A percentile compares a stretch with the other conserved stretches of the same genome.
Evolutionary conservation across 2,329 filamentous ascomycete genomes (phyloP).

Genomic region (Macrophomina phaseolina): DNA sequence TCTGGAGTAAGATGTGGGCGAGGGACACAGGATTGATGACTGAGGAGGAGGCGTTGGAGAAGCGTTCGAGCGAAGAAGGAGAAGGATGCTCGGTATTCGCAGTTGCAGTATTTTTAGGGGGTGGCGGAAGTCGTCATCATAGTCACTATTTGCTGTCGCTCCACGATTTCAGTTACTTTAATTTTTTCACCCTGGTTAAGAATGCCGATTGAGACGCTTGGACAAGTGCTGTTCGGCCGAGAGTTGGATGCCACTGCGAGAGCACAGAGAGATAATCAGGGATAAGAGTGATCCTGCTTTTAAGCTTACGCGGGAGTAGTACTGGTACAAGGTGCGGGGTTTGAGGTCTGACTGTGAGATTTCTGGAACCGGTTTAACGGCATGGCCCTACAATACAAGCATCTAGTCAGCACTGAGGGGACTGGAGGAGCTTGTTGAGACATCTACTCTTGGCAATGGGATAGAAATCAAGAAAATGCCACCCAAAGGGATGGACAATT

Average conservation of each 20-base stretch:
- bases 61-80: not conserved
- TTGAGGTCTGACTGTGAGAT: not conserved
- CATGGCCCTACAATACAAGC: not conserved
- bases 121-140: not conserved
- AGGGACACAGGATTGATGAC: constrained; percentile 22
- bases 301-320: not conserved
- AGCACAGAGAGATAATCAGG: not conserved
- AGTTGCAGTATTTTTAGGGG: not conserved
- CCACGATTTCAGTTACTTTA: too few species aligned
- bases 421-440: not conserved
- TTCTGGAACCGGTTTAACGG: not conserved
- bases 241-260: not conserved
- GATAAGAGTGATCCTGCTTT: not conserved
- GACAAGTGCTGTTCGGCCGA: too few species aligned
- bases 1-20: constrained; percentile 40
- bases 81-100: not conserved
- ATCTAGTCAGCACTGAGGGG: not conserved
- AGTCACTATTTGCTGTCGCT: too few species aligned
- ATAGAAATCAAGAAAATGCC: too few species aligned
- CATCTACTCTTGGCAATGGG: not conserved
- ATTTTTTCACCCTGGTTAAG: too few species aligned
- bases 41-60: not conserved
- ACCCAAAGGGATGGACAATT: too few species aligned
- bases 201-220: too few species aligned
- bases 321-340: not conserved